Base-by-base conservation (phyloP, 106 monocot species). In the Ottelia alismoides region DNA sequence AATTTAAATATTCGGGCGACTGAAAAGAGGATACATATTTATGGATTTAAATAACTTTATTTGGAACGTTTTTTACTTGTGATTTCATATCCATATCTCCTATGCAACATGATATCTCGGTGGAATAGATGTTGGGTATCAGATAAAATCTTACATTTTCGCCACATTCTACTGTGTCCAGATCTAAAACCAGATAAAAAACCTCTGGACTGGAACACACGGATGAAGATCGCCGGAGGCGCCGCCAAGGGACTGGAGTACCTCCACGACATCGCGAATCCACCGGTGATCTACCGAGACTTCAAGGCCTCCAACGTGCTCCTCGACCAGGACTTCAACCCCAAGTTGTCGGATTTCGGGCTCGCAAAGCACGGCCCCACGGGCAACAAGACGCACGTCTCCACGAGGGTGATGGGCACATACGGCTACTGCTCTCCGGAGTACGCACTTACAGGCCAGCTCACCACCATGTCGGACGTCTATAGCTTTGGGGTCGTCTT, bases 271-370 rank as follows among this genome's bases (percentile, higher is more conserved):
- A 51, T 48, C 9, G 75, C 75, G 20, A 69, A 60, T 12, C 75
- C 69, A 0, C 75, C 75, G 5, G 69, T 75, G 2, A 75, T 75
- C 18, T 75, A 69, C 47, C 56, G 75, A 3, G 75, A 75, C 35
- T 63, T 75, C 48, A 75, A 75, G 43, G 63, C 75, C 3, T 75
- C 75, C 27, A 75, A 75, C 32, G 69, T 75, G 50, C 64, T 69
- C 19, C 58, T 75, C 4, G 75, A 75, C 28, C 53, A 46, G 31
- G 57, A 65, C 0, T 75, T 20, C 59, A 75, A 60, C 31, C 69
- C 75, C 20, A 75, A 75, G 21, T 35, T 75, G 44, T 69, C 75
- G 1, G 75, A 75, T 27, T 69, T 75, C 31, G 75, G 75, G 5
- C 58, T 75, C 1, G 75, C 75, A 2, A 75, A 75, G 58, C 58